Evolutionary conservation across 129 eudicot genomes (phyloP).

Genomic region (Chrysanthemum seticuspe): DNA sequence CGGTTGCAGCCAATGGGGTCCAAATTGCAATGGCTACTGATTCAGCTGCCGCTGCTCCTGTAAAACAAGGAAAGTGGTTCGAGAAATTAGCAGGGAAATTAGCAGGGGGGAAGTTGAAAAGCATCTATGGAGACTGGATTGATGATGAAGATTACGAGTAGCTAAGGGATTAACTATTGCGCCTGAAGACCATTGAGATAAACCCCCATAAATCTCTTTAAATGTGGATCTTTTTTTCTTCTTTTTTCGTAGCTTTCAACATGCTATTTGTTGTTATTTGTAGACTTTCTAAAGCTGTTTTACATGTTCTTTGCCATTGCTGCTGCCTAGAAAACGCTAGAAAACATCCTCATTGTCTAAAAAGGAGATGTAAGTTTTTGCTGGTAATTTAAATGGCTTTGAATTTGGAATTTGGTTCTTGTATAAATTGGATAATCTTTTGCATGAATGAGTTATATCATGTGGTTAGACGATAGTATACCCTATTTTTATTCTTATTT

Average conservation of each 20-base stretch:
- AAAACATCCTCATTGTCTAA: background rate
- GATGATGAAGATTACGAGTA: constrained; percentile 48
- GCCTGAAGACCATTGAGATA: background rate
- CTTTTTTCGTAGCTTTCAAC: constrained; percentile 2
- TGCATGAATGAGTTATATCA: background rate
- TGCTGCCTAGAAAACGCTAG: constrained; percentile 3
- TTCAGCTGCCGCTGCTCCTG: constrained; percentile 27
- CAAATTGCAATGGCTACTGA: constrained; percentile 20
- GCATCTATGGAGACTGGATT: constrained; percentile 81
- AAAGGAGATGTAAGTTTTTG: background rate
- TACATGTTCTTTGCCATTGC: constrained; percentile 10
- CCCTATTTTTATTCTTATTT: too few relatives aligned
- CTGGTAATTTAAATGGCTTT: background rate
- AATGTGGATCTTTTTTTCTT: background rate
- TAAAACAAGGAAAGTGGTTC: constrained; percentile 26
- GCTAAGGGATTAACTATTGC: background rate
- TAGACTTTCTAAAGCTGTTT: constrained; percentile 4
- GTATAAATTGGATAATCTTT: background rate
- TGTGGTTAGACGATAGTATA: too few relatives aligned
- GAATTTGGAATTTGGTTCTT: background rate
- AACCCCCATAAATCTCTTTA: background rate
- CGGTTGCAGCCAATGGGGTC: constrained; percentile 25
- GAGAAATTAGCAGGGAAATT: constrained; percentile 43
- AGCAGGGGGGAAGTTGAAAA: constrained; percentile 46
- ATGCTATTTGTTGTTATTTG: background rate